Conservation (phyloP, 305 asterid species). For the Coffea humblotiana region DNA sequence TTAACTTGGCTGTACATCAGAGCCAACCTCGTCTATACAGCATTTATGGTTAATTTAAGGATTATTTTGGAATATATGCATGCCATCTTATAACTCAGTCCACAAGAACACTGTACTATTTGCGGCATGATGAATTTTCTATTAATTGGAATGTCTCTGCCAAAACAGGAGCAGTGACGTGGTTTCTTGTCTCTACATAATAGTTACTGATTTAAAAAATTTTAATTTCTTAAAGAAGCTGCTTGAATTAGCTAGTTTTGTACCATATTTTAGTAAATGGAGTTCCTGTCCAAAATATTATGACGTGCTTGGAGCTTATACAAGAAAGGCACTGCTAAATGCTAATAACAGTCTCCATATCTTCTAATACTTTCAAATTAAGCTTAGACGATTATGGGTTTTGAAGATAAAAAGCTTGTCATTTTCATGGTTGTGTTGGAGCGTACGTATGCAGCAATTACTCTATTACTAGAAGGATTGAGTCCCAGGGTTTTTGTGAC, state of each 20-base stretch:
- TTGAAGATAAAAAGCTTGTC: constrained; percentile 40
- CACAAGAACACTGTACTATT: neutral
- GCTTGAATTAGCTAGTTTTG: neutral
- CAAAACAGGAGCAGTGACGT: too few species aligned
- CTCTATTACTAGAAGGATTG: constrained; percentile 45
- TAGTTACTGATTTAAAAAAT: neutral
- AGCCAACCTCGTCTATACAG: neutral
- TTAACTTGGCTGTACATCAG: too few species aligned
- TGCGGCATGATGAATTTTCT: neutral
- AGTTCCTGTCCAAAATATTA: neutral
- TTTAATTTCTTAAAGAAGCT: neutral
- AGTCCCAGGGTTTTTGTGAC: constrained; percentile 68
- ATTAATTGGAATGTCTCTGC: too few species aligned
- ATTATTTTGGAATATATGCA: neutral
- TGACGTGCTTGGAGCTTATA: neutral
- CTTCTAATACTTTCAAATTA: neutral
- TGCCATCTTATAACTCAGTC: neutral
- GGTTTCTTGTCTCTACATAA: too few species aligned
- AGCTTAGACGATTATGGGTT: constrained; percentile 35
- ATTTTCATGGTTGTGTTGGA: constrained; percentile 50
- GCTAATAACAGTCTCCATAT: too few species aligned
- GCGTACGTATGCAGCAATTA: constrained; percentile 43
- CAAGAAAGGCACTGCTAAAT: neutral
- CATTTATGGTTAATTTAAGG: neutral
- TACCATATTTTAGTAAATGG: neutral